These are phyloP conservation scores for Pontederia crassipes DNA, from an alignment of 176 grass and related monocot genomes.

Conservation along the genomic window DNA sequence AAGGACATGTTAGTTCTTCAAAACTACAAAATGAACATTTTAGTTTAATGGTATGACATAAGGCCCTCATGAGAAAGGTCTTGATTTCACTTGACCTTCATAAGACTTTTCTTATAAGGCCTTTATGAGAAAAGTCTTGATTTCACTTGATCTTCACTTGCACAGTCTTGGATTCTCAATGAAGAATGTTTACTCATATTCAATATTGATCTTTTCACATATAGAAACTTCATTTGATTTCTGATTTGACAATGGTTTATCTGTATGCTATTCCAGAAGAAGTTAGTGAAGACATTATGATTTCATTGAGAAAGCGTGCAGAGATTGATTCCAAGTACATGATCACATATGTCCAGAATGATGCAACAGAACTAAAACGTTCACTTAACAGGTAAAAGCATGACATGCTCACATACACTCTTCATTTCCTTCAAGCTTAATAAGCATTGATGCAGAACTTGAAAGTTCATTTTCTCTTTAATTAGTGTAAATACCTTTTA, in stretches of 20 bases:
- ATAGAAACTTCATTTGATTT: not conserved
- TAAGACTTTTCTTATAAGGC: too few relatives aligned
- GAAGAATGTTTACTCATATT: too few relatives aligned
- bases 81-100: too few relatives aligned
- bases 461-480: too few relatives aligned
- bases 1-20: not conserved
- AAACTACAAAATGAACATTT: too few relatives aligned
- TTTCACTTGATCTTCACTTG: too few relatives aligned
- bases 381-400: conserved; percentile 64
- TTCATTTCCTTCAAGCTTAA: not conserved
- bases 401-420: not conserved
- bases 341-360: conserved; percentile 52
- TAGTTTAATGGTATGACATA: too few relatives aligned
- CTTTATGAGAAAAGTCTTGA: too few relatives aligned
- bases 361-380: conserved; percentile 59
- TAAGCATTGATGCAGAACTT: not conserved
- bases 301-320: conserved; percentile 81
- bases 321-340: conserved; percentile 85
- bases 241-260: not conserved
- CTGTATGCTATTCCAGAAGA: conserved; percentile 47
- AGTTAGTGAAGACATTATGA: conserved; percentile 60
- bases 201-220: too few relatives aligned
- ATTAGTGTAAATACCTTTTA: too few relatives aligned
- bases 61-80: too few relatives aligned
- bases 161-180: too few relatives aligned